Evolutionary conservation across 1,284 basidiomycete genomes (phyloP).

Genomic region (Microbotryum silenes-acaulis): DNA sequence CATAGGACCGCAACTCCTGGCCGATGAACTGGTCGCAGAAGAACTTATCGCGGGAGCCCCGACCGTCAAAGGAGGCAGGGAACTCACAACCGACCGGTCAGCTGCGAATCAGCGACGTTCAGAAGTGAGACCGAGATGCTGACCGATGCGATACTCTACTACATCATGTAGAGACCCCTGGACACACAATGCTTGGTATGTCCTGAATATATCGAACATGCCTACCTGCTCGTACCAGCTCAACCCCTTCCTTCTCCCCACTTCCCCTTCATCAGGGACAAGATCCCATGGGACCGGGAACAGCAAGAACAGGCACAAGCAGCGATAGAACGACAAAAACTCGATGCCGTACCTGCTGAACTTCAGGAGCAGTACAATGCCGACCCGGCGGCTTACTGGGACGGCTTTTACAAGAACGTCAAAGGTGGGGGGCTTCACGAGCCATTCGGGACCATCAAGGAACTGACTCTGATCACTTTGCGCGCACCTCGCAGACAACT

Average conservation of each 20-base stretch:
- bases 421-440: conserved; percentile 39
- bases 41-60: conserved; percentile 27
- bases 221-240: neutral
- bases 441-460: too few relatives aligned
- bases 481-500: conserved; percentile 49
- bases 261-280: conserved; percentile 24
- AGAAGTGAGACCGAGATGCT: too few relatives aligned
- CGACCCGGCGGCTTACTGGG: conserved; percentile 69
- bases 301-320: conserved; percentile 27
- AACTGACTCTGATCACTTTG: too few relatives aligned
- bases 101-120: too few relatives aligned
- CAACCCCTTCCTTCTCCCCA: neutral
- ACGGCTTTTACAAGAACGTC: conserved; percentile 80
- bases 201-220: neutral
- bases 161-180: conserved; percentile 25
- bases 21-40: conserved; percentile 13
- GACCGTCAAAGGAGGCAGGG: conserved; percentile 29
- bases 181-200: conserved; percentile 37
- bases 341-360: conserved; percentile 26
- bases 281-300: conserved; percentile 34
- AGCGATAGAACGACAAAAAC: conserved; percentile 29
- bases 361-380: conserved; percentile 55
- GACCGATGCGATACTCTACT: too few relatives aligned
- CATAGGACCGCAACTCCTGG: conserved; percentile 14
- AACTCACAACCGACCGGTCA: conserved; percentile 22